phyloP scores from a whole-genome alignment of 1,284 basidiomycete genomes.

The Peniophora sp. region DNA sequence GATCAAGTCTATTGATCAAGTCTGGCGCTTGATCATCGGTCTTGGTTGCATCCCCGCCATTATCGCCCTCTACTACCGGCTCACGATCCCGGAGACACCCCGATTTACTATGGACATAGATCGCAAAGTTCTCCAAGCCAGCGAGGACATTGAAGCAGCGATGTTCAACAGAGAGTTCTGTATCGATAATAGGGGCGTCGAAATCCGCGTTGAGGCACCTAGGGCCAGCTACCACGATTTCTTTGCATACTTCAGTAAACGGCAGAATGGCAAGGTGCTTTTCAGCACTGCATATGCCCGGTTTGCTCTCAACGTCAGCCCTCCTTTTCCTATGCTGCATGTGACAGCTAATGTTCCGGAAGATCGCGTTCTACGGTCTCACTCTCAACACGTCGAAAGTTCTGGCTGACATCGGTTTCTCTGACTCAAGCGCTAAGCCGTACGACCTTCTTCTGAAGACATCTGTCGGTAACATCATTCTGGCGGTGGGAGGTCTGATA shows the following conservation, averaged over 20 bases:
- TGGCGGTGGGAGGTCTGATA: constrained; percentile 63
- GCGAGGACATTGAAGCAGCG: constrained; percentile 59
- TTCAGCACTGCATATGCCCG: constrained; percentile 59
- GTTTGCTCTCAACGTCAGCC: constrained; percentile 67
- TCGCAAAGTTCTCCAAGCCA: constrained; percentile 70
- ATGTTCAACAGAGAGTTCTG: constrained; percentile 43
- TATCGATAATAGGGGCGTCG: constrained; percentile 48
- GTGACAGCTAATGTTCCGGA: constrained; percentile 16
- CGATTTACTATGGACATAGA: constrained; percentile 90
- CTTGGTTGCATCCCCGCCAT: constrained; percentile 62
- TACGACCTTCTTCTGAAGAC: constrained; percentile 48
- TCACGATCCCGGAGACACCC: constrained; percentile 72
- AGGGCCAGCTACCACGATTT: constrained; percentile 61
- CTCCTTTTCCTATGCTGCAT: constrained; percentile 11
- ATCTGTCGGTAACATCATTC: constrained; percentile 59
- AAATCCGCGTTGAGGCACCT: constrained; percentile 53
- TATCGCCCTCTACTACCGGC: constrained; percentile 68
- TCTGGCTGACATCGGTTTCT: constrained; percentile 52
- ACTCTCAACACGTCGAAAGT: constrained; percentile 74
- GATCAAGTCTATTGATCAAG: constrained; percentile 26
- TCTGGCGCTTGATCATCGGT: constrained; percentile 68
- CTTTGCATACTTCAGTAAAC: constrained; percentile 45
- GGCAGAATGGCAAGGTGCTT: constrained; percentile 56
- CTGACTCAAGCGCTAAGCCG: constrained; percentile 30
- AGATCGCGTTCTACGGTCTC: constrained; percentile 83